Percentiles rank a stretch among this genome's conserved stretches.
phyloP scores from a whole-genome alignment of 371 early-diverging fungal species.

The Rhizopus stolonifer region DNA sequence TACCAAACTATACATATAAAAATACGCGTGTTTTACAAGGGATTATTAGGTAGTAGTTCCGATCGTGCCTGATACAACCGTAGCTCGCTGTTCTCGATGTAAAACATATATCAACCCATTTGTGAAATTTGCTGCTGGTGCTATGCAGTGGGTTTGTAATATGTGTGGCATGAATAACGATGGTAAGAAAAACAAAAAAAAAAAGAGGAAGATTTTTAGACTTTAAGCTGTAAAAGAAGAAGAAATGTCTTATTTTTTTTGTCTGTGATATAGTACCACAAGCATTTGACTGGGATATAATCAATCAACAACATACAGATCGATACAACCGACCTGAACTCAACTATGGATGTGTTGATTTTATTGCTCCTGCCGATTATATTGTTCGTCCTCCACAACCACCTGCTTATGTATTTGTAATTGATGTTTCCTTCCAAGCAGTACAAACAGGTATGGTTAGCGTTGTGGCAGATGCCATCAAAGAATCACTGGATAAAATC shows the following conservation, averaged over 20 bases:
- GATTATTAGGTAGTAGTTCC: slow-evolving; percentile 57
- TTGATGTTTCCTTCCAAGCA: slow-evolving; percentile 75
- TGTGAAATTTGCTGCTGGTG: slow-evolving; percentile 78
- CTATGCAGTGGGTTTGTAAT: slow-evolving; percentile 82
- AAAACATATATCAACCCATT: slow-evolving; percentile 87
- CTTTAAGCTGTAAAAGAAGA: neutral
- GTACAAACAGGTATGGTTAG: slow-evolving; percentile 64
- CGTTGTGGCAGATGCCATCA: slow-evolving; percentile 61
- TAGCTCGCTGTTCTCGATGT: slow-evolving; percentile 84
- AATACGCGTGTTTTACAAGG: too few species aligned
- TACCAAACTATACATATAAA: slow-evolving; percentile 10
- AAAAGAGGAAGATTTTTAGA: too few species aligned
- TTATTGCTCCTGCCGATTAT: slow-evolving; percentile 80
- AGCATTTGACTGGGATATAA: slow-evolving; percentile 77
- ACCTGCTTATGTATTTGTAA: slow-evolving; percentile 79
- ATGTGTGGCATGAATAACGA: slow-evolving; percentile 81
- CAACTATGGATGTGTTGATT: slow-evolving; percentile 75
- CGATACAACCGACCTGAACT: slow-evolving; percentile 74
- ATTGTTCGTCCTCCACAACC: slow-evolving; percentile 85
- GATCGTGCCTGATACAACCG: slow-evolving; percentile 64
- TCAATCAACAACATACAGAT: slow-evolving; percentile 62
- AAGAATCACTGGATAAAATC: slow-evolving; percentile 65
- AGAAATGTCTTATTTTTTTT: neutral
- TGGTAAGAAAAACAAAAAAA: slow-evolving; percentile 35
- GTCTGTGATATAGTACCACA: slow-evolving; percentile 54